Evolutionary conservation across 1,284 basidiomycete species (phyloP).

Genomic region (Pyrrhoderma lamaoense): DNA sequence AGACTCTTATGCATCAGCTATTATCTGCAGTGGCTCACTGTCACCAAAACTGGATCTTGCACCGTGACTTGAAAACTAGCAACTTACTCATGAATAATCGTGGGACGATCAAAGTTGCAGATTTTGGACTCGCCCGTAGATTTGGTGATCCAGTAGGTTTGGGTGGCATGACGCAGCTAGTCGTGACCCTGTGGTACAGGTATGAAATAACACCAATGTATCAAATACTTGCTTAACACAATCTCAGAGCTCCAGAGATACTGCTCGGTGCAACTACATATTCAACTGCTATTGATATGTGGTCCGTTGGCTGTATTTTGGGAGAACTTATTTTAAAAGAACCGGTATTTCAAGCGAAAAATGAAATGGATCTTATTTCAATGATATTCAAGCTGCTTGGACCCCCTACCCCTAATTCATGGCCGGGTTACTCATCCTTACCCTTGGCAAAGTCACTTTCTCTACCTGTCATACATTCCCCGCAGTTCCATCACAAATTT

Average conservation of each 20-base stretch:
- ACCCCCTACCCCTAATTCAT: conserved; percentile 75
- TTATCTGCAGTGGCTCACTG: conserved; percentile 90
- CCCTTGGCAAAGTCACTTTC: conserved; percentile 78
- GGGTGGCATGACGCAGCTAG: conserved; percentile 93
- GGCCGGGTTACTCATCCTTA: conserved; percentile 78
- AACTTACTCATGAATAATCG: conserved; percentile 99
- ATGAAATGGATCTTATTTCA: conserved; percentile 86
- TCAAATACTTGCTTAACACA: conserved; percentile 20
- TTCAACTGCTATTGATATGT: conserved; percentile 95
- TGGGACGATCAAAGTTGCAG: conserved; percentile 96
- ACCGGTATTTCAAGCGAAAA: conserved; percentile 93
- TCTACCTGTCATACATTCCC: conserved; percentile 69
- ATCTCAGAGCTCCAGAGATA: conserved; percentile 86
- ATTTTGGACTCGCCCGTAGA: conserved; percentile 93
- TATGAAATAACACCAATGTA: no score
- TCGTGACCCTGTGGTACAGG: conserved; percentile 99
- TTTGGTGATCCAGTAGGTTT: conserved; percentile 92
- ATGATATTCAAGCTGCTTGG: conserved; percentile 94
- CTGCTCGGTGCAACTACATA: conserved; percentile 89
- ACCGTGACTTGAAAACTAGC: conserved; percentile 95
- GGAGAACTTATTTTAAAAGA: conserved; percentile 92
- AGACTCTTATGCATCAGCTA: conserved; percentile 91
- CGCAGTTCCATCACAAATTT: conserved; percentile 71
- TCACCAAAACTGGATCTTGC: conserved; percentile 95
- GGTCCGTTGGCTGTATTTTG: conserved; percentile 99